A percentile compares a stretch with the other conserved stretches of the same genome.
Conservation (phyloP, 2,329 filamentous ascomycete species). For the Pestalotiopsis sp. region DNA sequence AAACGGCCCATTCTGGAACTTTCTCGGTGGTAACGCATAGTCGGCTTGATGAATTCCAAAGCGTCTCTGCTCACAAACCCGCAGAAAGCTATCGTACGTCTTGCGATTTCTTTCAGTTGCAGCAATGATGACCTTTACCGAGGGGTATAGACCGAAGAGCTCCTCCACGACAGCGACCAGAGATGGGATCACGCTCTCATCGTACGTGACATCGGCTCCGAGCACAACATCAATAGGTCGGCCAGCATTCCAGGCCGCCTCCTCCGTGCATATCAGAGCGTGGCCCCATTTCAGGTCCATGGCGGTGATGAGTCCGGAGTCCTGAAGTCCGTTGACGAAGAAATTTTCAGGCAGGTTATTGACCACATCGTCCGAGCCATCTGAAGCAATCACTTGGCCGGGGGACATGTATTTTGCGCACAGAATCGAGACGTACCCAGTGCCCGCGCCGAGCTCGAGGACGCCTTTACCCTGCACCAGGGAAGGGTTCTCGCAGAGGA, state of each 20-base stretch:
- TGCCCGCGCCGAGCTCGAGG: constrained; percentile 75
- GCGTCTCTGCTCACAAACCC: constrained; percentile 53
- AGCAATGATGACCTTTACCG: constrained; percentile 64
- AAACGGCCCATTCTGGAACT: constrained; percentile 62
- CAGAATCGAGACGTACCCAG: constrained; percentile 73
- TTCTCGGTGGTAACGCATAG: constrained; percentile 39
- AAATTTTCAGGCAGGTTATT: constrained; percentile 68
- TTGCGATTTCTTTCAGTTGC: constrained; percentile 70
- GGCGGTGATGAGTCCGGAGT: constrained; percentile 43
- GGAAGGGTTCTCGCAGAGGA: constrained; percentile 53
- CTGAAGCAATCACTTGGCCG: constrained; percentile 65
- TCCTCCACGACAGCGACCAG: constrained; percentile 67
- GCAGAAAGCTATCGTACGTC: constrained; percentile 67
- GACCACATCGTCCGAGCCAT: constrained; percentile 74
- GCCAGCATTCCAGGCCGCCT: constrained; percentile 51
- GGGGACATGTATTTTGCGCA: constrained; percentile 69
- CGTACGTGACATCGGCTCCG: constrained; percentile 80
- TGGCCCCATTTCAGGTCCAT: constrained; percentile 68
- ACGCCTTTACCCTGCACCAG: constrained; percentile 58
- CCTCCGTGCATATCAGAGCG: constrained; percentile 58
- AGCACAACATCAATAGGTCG: constrained; percentile 63
- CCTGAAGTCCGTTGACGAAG: constrained; percentile 66
- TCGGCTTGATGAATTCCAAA: constrained; percentile 44
- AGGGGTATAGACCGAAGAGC: constrained; percentile 59
- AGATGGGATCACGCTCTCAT: constrained; percentile 62